Percentiles rank a stretch among this genome's conserved stretches.
phyloP scores from a whole-genome alignment of 2,329 filamentous ascomycete species.

The Cercospora sp. region DNA sequence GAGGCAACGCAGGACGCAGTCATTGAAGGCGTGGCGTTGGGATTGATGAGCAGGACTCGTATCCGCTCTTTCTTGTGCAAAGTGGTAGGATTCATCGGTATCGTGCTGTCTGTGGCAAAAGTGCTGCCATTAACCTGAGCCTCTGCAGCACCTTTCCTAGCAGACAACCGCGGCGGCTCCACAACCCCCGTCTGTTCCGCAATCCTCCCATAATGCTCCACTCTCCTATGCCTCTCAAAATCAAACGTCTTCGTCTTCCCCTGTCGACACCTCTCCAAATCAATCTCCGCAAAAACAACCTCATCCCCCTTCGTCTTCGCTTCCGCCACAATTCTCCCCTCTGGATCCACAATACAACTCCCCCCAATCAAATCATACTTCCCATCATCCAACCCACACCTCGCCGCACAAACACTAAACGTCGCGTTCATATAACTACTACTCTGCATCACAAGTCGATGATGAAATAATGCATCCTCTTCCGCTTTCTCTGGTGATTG shows the following conservation, averaged over 20 bases:
- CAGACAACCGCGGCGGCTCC: conserved; percentile 31
- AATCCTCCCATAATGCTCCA: conserved; percentile 43
- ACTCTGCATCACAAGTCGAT: conserved; percentile 53
- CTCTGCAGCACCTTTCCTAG: not conserved
- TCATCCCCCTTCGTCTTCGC: conserved; percentile 51
- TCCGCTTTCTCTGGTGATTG: conserved; percentile 49
- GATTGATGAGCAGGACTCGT: conserved; percentile 52
- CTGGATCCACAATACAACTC: conserved; percentile 50
- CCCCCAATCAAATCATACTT: conserved; percentile 50
- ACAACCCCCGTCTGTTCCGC: conserved; percentile 39
- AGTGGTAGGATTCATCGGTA: not conserved
- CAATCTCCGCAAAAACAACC: conserved; percentile 52
- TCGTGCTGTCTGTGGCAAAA: not conserved
- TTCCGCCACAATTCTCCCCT: conserved; percentile 52
- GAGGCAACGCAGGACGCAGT: conserved; percentile 51
- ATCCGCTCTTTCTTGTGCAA: conserved; percentile 26
- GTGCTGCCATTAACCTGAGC: no score
- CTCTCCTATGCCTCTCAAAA: conserved; percentile 46
- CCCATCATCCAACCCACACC: conserved; percentile 54
- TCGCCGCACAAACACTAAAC: conserved; percentile 52
- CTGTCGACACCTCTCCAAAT: conserved; percentile 48
- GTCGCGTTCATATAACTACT: conserved; percentile 56
- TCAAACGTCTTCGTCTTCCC: conserved; percentile 49
- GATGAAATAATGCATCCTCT: conserved; percentile 52
- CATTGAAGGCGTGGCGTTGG: conserved; percentile 52